Evolutionary conservation across 495 filamentous ascomycete species (phyloP), one percentile per base, ranked within the genome.

Genomic region (Corynascus novoguineensis): DNA sequence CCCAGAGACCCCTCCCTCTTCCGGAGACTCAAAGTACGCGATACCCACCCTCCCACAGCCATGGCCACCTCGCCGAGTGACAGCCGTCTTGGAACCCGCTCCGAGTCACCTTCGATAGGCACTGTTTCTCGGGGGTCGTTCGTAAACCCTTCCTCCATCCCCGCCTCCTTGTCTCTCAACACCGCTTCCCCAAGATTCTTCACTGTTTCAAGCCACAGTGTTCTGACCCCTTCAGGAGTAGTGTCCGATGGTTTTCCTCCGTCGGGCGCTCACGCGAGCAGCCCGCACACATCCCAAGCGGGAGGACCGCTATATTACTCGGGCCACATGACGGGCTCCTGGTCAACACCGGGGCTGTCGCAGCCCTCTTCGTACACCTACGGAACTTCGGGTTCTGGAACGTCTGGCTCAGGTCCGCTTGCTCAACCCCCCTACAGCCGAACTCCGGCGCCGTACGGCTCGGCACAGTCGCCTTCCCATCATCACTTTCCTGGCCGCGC

Each of bases 111-210:
- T 10, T 52, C 46, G 32, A 29, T 57, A 37, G 46, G 57, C n/a
- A 31, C 60, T 50, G 25, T 38, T 10, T 29, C 57, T 50, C 32
- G 22, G 25, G 17, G 31, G 29, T 37, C 55, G 3, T 51, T 53
- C 31, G 34, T 24, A 24, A 48, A 35, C 38, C 25, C 60, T 22
- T 47, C 53, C 24, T 28, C 56, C 55, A 19, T 14, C 64, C 55
- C 70, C 67, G 70, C 70, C 68, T 60, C 72, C 67, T 75, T 55
- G 64, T 74, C 69, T 65, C 69, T 68, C 65, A 83, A 68, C 67
- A 65, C 78, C 60, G 86, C 80, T 57, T 75, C 86, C 27, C 70
- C 85, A 53, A 88, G 83, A 6, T 81, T 83, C 28, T 84, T 49
- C 24, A 55, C 27, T 37, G 46, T 57, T 58, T 19, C 54, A 83